Evolutionary conservation across 2,329 filamentous ascomycete genomes (phyloP).

Genomic region (Ascochyta koolunga): DNA sequence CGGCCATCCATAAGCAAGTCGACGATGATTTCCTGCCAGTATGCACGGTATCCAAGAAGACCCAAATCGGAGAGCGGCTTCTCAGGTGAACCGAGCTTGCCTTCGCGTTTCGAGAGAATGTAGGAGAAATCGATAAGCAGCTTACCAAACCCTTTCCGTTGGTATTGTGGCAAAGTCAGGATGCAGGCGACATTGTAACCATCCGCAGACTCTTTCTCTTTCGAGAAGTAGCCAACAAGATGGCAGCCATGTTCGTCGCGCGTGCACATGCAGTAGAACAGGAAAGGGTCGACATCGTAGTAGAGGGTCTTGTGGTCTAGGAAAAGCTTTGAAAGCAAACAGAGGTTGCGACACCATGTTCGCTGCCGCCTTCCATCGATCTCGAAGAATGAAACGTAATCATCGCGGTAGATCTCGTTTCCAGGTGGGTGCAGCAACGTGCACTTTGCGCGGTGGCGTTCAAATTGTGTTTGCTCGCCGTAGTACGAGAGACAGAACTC

Average conservation of each 20-base stretch:
- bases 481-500: constrained; percentile 97
- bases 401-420: constrained; percentile 97
- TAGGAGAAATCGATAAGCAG: constrained; percentile 97
- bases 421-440: constrained; percentile 90
- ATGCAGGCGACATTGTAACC: constrained; percentile 99
- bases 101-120: constrained; percentile 92
- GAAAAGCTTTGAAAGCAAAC: constrained; percentile 93
- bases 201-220: constrained; percentile 96
- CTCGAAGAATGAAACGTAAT: constrained; percentile 93
- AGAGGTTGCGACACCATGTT: constrained; percentile 96
- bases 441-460: constrained; percentile 87
- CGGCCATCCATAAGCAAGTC: constrained; percentile 76
- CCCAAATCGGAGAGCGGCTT: constrained; percentile 95
- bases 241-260: constrained; percentile 89
- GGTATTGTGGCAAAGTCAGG: constrained; percentile 92
- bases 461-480: constrained; percentile 79
- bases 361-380: constrained; percentile 93
- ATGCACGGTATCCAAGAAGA: constrained; percentile 91
- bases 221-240: constrained; percentile 98
- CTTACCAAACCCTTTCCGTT: constrained; percentile 90
- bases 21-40: constrained; percentile 95
- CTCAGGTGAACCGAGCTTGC: constrained; percentile 92
- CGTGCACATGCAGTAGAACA: constrained; percentile 98
- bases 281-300: constrained; percentile 98
- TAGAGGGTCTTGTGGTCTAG: constrained; percentile 97